These are phyloP conservation scores for Paraphoma sp. DNA, from an alignment of 2,329 filamentous ascomycete genomes.

Conservation along the genomic window DNA sequence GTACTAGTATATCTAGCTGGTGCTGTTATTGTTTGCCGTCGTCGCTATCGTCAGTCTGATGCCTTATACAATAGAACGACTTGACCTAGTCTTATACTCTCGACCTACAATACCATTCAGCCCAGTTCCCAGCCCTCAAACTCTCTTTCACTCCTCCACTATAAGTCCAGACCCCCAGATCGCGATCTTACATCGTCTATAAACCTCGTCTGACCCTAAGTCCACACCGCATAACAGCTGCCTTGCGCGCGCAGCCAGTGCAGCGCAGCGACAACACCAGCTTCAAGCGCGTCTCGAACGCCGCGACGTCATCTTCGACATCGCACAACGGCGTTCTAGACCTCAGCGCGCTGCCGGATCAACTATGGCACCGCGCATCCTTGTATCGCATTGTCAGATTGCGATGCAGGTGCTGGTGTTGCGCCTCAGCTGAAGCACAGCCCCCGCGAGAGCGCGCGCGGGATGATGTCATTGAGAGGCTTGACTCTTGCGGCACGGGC, in stretches of 20 bases:
- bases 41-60: not conserved
- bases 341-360: slow-evolving; percentile 1
- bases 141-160: not conserved
- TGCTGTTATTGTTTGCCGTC: not conserved
- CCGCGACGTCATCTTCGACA: slow-evolving; percentile 5
- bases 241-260: slow-evolving; percentile 3
- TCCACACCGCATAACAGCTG: slow-evolving; percentile 9
- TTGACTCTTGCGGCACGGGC: slow-evolving; percentile 1
- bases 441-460: slow-evolving; percentile 1
- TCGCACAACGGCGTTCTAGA: slow-evolving; percentile 6
- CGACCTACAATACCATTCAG: not conserved
- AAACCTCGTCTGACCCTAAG: slow-evolving; percentile 5
- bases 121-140: not conserved
- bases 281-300: not conserved
- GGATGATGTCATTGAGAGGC: slow-evolving; percentile 16
- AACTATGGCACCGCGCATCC: not conserved
- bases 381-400: slow-evolving; percentile 2
- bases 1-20: not conserved
- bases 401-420: slow-evolving; percentile 1
- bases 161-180: slow-evolving; percentile 16
- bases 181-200: slow-evolving; percentile 16
- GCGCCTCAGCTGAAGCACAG: slow-evolving; percentile 13
- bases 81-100: not conserved
- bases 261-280: not conserved
- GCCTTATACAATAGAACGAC: not conserved